A percentile compares a stretch with the other conserved stretches of the same genome.
Evolutionary conservation across 441 rosid genomes (phyloP).

Genomic region (Erysimum pusillum): DNA sequence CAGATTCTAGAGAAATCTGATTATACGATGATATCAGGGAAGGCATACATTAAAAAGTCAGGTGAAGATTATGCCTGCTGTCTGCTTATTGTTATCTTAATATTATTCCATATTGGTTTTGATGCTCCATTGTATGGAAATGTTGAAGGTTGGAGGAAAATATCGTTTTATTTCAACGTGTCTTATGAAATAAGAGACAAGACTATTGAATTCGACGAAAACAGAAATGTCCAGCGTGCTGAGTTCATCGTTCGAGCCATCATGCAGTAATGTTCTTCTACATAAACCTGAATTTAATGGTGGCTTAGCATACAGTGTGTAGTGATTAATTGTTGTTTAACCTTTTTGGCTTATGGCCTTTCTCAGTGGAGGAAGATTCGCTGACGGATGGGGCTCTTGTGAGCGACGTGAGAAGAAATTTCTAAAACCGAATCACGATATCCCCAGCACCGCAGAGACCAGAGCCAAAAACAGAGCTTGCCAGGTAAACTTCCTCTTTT

Average conservation of each 20-base stretch:
- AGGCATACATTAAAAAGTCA: constrained; percentile 84
- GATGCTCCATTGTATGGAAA: constrained; percentile 25
- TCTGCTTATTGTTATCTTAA: constrained; percentile 10
- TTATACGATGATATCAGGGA: constrained; percentile 87
- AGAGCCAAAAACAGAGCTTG: constrained; percentile 95
- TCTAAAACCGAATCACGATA: constrained; percentile 85
- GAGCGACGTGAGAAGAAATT: constrained; percentile 92
- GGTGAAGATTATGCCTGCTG: constrained; percentile 55
- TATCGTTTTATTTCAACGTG: constrained; percentile 87
- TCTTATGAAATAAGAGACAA: constrained; percentile 90
- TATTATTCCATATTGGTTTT: constrained; percentile 18
- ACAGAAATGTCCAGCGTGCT: constrained; percentile 87
- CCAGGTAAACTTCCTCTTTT: constrained; percentile 60
- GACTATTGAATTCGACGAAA: constrained; percentile 88
- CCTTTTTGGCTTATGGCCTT: constrained; percentile 31
- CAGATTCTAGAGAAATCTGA: constrained; percentile 94
- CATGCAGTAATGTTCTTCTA: constrained; percentile 80
- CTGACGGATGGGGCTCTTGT: constrained; percentile 97
- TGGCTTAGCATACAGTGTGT: constrained; percentile 19
- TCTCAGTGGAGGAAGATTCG: constrained; percentile 82
- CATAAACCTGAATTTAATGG: constrained; percentile 7
- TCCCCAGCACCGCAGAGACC: constrained; percentile 95
- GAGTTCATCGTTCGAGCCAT: constrained; percentile 86
- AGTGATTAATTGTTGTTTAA: constrained; percentile 6
- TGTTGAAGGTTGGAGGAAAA: constrained; percentile 92